A percentile compares a stretch with the other conserved stretches of the same genome.
Conservation (phyloP, 2,329 filamentous ascomycete genomes). For the Drechslerella stenobrocha region DNA sequence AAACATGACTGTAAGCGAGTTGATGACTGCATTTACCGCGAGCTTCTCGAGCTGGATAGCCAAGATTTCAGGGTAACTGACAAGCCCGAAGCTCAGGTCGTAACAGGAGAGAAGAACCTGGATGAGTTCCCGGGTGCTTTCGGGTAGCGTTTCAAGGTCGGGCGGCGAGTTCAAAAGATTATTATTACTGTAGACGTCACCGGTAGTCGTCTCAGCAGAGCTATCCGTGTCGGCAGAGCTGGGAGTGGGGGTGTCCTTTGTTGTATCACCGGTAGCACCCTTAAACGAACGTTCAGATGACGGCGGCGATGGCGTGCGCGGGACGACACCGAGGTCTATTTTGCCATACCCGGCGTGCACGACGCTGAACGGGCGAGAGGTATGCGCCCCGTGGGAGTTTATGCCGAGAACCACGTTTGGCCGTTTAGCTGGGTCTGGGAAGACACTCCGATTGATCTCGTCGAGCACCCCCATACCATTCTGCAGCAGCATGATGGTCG, state of each 20-base stretch:
- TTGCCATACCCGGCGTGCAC: conserved; percentile 65
- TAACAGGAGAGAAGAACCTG: conserved; percentile 24
- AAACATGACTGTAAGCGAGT: conserved; percentile 77
- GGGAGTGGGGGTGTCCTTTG: conserved; percentile 41
- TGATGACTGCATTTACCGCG: conserved; percentile 73
- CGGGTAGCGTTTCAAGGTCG: conserved; percentile 4
- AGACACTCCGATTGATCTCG: conserved; percentile 70
- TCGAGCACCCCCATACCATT: conserved; percentile 86
- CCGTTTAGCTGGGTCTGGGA: conserved; percentile 66
- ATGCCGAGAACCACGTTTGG: conserved; percentile 78
- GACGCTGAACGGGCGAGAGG: conserved; percentile 60
- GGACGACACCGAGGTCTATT: conserved; percentile 62
- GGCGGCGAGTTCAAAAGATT: neutral
- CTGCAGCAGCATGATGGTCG: conserved; percentile 74
- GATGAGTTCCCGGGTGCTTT: conserved; percentile 18
- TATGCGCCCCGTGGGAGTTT: conserved; percentile 64
- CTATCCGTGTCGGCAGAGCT: conserved; percentile 49
- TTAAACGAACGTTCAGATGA: conserved; percentile 22
- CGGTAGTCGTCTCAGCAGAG: too few species aligned
- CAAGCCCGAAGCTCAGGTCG: conserved; percentile 29
- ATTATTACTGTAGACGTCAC: neutral
- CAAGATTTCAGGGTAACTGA: conserved; percentile 49
- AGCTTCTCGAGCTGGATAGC: conserved; percentile 72
- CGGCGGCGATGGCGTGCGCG: conserved; percentile 53
- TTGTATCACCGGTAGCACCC: conserved; percentile 9